Base-by-base conservation (phyloP, 2,329 filamentous ascomycete species). In the Phaeosphaeriaceae sp. region DNA sequence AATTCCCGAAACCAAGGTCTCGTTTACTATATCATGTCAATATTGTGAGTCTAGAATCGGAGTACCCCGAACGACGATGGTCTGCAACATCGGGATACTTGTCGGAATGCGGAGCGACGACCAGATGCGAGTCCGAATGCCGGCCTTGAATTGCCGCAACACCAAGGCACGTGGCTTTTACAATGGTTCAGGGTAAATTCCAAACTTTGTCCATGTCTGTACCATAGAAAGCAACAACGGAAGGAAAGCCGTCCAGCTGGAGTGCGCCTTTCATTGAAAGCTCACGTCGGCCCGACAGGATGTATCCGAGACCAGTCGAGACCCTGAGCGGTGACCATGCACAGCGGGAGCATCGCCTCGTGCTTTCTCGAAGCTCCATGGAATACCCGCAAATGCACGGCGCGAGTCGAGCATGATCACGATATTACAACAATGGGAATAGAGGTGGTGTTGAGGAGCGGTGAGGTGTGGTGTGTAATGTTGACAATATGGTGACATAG, bases 401-500 rank as follows among this genome's bases (percentile, higher is more conserved):
- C 47, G 48, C 24, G 15, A 45, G 25, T 27, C 25, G 25, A 27
- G 25, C 25, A 5, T 15, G 31, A 36, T 36, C 31, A 36, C 31
- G 6, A 13, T 36, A 13, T 36, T 13, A 15, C 31, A 13, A 15
- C 3, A 5, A 7, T 13, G 31, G 31, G 42, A 40, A 51, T 27
- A 19, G 22, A 21, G n/a, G 24, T 19, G 11, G 42, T 33, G 24
- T 31, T 22, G 22, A 53, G 46, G 46, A 58, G 67, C 56, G 61
- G 61, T 64, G 56, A 61, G 55, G 58, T 49, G 42, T 46, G 58
- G 58, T 56, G 45, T 7, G 3, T 17, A 20, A 44, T 56, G 48
- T 42, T 50, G 50, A 58, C 52, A 66, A 19, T 36, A 59, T 61
- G 61, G 60, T 58, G 62, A 55, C 61, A 63, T 66, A 51, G 54